Percentiles rank a stretch among this genome's conserved stretches.
phyloP scores from a whole-genome alignment of 2,329 filamentous ascomycete species.

The Onygenales sp. region DNA sequence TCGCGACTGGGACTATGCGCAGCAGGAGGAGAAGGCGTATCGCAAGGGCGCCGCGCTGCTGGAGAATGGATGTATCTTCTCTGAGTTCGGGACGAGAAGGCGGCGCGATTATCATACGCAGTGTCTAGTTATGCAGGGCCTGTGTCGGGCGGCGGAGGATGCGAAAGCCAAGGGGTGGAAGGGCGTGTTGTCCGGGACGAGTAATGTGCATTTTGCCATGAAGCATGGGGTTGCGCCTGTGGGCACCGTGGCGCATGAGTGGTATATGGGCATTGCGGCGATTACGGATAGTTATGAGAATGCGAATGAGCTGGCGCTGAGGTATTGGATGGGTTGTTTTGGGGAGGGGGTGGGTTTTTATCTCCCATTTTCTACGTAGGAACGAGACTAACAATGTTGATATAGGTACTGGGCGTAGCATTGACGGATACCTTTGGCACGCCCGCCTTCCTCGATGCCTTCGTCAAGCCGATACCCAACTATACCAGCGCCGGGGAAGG shows the following conservation, averaged over 20 bases:
- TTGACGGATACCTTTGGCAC: conserved; percentile 97
- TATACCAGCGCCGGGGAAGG: conserved; percentile 33
- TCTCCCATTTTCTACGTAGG: neutral
- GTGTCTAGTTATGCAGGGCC: conserved; percentile 76
- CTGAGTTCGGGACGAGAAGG: conserved; percentile 85
- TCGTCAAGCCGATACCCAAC: conserved; percentile 56
- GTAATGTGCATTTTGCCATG: conserved; percentile 96
- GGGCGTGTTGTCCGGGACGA: conserved; percentile 77
- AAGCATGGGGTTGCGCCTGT: conserved; percentile 75
- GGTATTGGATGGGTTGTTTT: conserved; percentile 87
- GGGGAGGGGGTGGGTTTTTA: conserved; percentile 53
- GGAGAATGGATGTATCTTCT: conserved; percentile 75
- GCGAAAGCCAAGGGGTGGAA: conserved; percentile 53
- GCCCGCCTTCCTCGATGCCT: conserved; percentile 74
- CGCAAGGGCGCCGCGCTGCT: conserved; percentile 70
- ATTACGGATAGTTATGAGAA: conserved; percentile 75
- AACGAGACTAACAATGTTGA: neutral
- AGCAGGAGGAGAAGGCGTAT: conserved; percentile 76
- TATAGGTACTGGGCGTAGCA: conserved; percentile 68
- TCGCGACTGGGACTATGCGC: conserved; percentile 79
- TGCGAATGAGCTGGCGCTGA: conserved; percentile 74
- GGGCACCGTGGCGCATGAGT: conserved; percentile 91
- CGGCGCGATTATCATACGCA: conserved; percentile 92
- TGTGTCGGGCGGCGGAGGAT: conserved; percentile 69
- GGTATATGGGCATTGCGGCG: conserved; percentile 98